Conservation (phyloP, 2,329 filamentous ascomycete genomes). For the Aspergillus eucalypticola region DNA sequence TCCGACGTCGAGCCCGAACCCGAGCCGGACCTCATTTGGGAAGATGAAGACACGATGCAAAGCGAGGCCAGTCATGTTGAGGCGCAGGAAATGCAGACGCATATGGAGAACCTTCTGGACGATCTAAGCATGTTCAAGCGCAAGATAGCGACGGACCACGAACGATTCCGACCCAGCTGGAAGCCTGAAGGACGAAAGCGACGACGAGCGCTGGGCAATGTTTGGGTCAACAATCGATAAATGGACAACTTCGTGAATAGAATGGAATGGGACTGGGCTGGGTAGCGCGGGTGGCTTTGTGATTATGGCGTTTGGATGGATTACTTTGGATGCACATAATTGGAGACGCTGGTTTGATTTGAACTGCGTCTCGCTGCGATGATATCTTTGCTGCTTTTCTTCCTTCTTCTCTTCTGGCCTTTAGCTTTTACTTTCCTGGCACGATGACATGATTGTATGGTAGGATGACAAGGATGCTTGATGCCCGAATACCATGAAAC, state of each 20-base stretch:
- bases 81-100: slow-evolving; percentile 70
- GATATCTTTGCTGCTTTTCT: slow-evolving; percentile 3
- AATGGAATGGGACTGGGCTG: not conserved
- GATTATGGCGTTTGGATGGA: slow-evolving; percentile 6
- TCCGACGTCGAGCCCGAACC: slow-evolving; percentile 34
- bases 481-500: slow-evolving; percentile 6
- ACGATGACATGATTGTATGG: slow-evolving; percentile 11
- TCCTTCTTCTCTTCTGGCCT: not conserved
- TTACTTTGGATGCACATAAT: not conserved
- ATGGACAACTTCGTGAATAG: not conserved
- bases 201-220: slow-evolving; percentile 34
- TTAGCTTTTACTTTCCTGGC: not conserved
- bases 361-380: slow-evolving; percentile 3
- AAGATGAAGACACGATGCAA: slow-evolving; percentile 56
- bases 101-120: slow-evolving; percentile 79
- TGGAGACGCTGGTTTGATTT: not conserved
- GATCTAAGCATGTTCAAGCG: slow-evolving; percentile 78
- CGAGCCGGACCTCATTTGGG: slow-evolving; percentile 44
- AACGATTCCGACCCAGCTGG: slow-evolving; percentile 38
- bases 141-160: slow-evolving; percentile 77
- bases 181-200: slow-evolving; percentile 27
- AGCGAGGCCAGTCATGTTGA: slow-evolving; percentile 47
- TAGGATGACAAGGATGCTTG: slow-evolving; percentile 5
- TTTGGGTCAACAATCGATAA: slow-evolving; percentile 32
- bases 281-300: slow-evolving; percentile 5